phyloP scores from a whole-genome alignment of 768 basidiomycete genomes.

The Tephrocybe sp. region DNA sequence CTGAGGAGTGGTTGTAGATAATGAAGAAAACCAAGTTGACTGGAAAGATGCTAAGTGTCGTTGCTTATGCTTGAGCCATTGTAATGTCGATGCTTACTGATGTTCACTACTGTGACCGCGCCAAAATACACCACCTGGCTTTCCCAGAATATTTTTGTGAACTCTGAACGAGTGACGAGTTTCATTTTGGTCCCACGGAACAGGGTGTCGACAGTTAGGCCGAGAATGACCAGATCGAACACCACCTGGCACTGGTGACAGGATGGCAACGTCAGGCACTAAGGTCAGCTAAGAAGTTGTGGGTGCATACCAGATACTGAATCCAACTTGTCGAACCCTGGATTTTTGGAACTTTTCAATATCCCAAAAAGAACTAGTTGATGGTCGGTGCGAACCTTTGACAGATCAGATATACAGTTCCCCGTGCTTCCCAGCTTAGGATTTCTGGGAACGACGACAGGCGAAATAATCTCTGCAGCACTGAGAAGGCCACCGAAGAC shows the following conservation, averaged over 20 bases:
- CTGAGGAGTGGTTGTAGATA: conserved; percentile 16
- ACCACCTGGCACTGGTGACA: conserved; percentile 15
- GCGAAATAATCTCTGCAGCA: conserved; percentile 17
- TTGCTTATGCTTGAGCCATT: background rate
- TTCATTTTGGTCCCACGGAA: conserved; percentile 17
- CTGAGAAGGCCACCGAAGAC: conserved; percentile 17
- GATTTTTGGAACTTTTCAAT: background rate
- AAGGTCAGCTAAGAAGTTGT: no score
- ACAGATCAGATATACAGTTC: conserved; percentile 18
- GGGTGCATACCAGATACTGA: conserved; percentile 15
- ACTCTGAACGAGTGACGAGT: conserved; percentile 15
- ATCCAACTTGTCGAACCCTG: conserved; percentile 20
- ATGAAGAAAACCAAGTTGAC: conserved; percentile 20
- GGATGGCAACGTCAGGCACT: background rate
- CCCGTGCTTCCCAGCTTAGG: conserved; percentile 14
- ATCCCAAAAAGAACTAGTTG: background rate
- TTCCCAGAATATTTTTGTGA: conserved; percentile 20
- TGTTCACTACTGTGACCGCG: conserved; percentile 17
- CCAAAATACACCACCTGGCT: conserved; percentile 21
- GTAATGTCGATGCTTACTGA: conserved; percentile 9
- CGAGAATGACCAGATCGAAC: conserved; percentile 19
- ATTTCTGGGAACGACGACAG: conserved; percentile 18
- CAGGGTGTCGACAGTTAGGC: conserved; percentile 14
- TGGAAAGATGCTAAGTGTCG: background rate
- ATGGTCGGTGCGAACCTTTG: conserved; percentile 8